Evolutionary conservation across 169 alveolate genomes (phyloP).

Genomic region (Babesia bovis): DNA sequence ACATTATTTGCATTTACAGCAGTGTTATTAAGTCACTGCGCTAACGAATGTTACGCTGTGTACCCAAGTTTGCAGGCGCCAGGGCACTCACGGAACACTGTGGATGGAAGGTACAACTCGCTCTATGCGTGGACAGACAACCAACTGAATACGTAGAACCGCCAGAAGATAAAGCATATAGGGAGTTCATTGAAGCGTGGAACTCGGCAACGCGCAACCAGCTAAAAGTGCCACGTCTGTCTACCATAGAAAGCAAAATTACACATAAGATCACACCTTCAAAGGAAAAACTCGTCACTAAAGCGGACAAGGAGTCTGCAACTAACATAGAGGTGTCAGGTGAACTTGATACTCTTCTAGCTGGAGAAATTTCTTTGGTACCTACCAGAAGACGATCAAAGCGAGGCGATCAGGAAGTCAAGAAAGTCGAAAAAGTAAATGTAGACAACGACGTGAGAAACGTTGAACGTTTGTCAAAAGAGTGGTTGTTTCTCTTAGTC

Average conservation of each 20-base stretch:
- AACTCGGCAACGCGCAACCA: conserved; percentile 21
- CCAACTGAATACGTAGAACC: conserved; percentile 52
- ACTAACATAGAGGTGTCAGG: conserved; percentile 8
- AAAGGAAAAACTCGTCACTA: conserved; percentile 10
- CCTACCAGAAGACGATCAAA: conserved; percentile 22
- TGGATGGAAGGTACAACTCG: conserved; percentile 57
- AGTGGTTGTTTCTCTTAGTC: conserved; percentile 67
- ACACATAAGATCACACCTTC: conserved; percentile 55
- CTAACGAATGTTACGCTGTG: conserved; percentile 15
- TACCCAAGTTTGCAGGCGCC: not conserved
- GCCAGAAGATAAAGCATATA: conserved; percentile 17
- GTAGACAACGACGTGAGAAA: conserved; percentile 55
- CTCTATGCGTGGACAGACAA: conserved; percentile 63
- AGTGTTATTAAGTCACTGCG: not conserved
- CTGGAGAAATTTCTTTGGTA: conserved; percentile 21
- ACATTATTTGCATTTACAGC: not conserved
- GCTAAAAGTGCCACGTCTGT: conserved; percentile 51
- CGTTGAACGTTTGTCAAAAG: conserved; percentile 63
- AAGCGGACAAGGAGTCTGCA: not conserved
- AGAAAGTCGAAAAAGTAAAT: conserved; percentile 4
- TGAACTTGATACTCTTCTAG: conserved; percentile 52
- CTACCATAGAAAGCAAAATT: conserved; percentile 60
- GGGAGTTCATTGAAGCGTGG: conserved; percentile 58
- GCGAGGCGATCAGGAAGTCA: conserved; percentile 16
- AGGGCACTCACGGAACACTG: conserved; percentile 48